phyloP scores from a whole-genome alignment of 768 basidiomycete species.

The Auricularia cornea region DNA sequence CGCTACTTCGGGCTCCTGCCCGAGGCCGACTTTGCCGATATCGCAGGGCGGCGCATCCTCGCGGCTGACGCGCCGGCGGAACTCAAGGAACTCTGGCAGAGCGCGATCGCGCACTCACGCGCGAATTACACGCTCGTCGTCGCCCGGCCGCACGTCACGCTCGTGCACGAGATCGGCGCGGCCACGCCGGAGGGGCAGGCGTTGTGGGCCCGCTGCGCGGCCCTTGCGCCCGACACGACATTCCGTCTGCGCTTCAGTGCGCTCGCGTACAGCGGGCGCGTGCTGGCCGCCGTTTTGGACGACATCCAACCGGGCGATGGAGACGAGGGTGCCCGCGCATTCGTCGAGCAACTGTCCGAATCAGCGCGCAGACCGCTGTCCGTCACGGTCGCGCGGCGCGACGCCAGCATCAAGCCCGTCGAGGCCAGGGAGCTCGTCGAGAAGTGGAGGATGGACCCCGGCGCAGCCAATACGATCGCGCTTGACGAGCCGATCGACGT shows the following conservation, averaged over 20 bases:
- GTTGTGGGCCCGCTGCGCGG: constrained; percentile 48
- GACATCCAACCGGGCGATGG: constrained; percentile 36
- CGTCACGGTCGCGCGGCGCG: constrained; percentile 76
- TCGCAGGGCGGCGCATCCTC: constrained; percentile 38
- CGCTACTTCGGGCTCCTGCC: constrained; percentile 76
- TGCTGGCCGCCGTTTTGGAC: constrained; percentile 75
- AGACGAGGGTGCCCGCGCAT: constrained; percentile 34
- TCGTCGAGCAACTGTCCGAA: constrained; percentile 39
- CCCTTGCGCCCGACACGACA: constrained; percentile 38
- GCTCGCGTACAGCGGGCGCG: constrained; percentile 65
- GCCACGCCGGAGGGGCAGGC: constrained; percentile 21
- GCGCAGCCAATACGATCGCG: not conserved
- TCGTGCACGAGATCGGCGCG: constrained; percentile 65
- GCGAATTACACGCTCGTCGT: constrained; percentile 40
- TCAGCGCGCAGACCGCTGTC: constrained; percentile 53
- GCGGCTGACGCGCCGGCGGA: constrained; percentile 21
- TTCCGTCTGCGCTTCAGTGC: constrained; percentile 54
- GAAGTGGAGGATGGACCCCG: constrained; percentile 30
- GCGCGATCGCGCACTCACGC: constrained; percentile 21
- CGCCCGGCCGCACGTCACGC: constrained; percentile 71
- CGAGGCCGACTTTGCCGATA: constrained; percentile 52
- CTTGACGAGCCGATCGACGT: not conserved
- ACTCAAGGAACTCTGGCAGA: constrained; percentile 38
- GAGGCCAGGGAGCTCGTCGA: constrained; percentile 66
- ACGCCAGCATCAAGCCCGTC: constrained; percentile 43